phyloP scores from a whole-genome alignment of 2,329 filamentous ascomycete genomes.

The Hypoxylon sp. region DNA sequence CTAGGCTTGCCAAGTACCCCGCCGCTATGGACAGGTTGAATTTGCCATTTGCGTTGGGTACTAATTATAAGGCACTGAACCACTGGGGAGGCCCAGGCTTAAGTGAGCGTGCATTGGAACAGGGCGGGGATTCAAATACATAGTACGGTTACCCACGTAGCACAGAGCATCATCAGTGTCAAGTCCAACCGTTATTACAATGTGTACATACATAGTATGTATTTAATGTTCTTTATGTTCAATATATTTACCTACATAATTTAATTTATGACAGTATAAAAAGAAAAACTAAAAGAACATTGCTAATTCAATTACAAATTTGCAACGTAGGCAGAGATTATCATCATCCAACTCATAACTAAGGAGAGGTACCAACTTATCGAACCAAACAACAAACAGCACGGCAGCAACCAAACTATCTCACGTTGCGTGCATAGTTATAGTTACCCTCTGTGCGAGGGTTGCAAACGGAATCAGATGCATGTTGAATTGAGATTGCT shows the following conservation, averaged over 20 bases:
- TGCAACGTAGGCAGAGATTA: background rate
- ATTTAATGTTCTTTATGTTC: background rate
- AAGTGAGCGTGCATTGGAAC: conserved; percentile 22
- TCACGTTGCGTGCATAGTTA: conserved; percentile 32
- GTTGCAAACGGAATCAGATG: conserved; percentile 26
- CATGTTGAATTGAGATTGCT: conserved; percentile 32
- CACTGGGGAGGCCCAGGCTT: conserved; percentile 16
- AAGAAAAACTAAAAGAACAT: background rate
- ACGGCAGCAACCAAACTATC: conserved; percentile 5
- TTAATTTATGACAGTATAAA: background rate
- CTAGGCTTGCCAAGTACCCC: conserved; percentile 18
- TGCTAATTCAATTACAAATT: background rate
- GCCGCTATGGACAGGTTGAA: background rate
- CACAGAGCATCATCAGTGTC: conserved; percentile 20
- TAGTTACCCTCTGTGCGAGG: conserved; percentile 21
- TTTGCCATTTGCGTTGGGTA: conserved; percentile 37
- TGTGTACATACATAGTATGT: background rate
- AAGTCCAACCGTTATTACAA: background rate
- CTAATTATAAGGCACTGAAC: conserved; percentile 42
- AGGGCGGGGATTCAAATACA: conserved; percentile 9
- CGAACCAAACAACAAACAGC: conserved; percentile 19
- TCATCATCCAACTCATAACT: background rate
- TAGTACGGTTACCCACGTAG: conserved; percentile 22
- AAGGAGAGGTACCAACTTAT: background rate
- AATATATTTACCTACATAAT: background rate